Percentiles rank a stretch among this genome's conserved stretches.
Conservation (phyloP, 192 early-diverging fungal species). For the Backusella westeae region DNA sequence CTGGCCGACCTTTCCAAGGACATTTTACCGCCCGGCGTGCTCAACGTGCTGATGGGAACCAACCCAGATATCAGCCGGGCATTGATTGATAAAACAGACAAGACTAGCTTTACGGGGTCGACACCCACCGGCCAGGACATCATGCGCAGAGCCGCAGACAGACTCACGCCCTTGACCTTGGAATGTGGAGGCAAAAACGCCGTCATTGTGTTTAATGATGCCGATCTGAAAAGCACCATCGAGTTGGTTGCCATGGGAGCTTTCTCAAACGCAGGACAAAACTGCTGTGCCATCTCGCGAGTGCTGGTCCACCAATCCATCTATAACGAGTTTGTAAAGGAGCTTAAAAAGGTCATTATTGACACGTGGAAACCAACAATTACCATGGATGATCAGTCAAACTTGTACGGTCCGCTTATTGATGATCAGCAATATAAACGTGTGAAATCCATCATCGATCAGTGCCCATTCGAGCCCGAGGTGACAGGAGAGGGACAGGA, state of each 20-base stretch:
- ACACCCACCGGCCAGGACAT: constrained; percentile 51
- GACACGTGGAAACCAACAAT: constrained; percentile 39
- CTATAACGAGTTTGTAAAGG: constrained; percentile 60
- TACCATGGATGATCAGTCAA: constrained; percentile 9
- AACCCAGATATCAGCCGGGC: constrained; percentile 43
- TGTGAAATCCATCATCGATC: constrained; percentile 46
- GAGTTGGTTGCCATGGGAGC: constrained; percentile 42
- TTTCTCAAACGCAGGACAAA: constrained; percentile 70
- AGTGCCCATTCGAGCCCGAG: constrained; percentile 31
- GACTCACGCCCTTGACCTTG: constrained; percentile 44
- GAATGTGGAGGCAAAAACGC: constrained; percentile 64
- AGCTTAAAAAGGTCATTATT: constrained; percentile 35
- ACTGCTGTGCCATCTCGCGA: constrained; percentile 72
- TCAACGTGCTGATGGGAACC: constrained; percentile 53
- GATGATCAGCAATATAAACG: constrained; percentile 56
- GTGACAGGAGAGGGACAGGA: constrained; percentile 21
- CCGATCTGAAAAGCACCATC: constrained; percentile 45
- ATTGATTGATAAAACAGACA: constrained; percentile 46
- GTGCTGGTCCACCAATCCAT: constrained; percentile 68
- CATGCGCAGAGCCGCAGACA: constrained; percentile 44
- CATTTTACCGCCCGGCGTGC: constrained; percentile 46
- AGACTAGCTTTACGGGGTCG: constrained; percentile 55
- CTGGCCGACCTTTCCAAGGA: constrained; percentile 45
- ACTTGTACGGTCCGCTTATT: constrained; percentile 47
- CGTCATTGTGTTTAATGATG: constrained; percentile 50